A percentile compares a stretch with the other conserved stretches of the same genome.
phyloP scores from a whole-genome alignment of 2,329 filamentous ascomycete species.

The Apiospora koreana region DNA sequence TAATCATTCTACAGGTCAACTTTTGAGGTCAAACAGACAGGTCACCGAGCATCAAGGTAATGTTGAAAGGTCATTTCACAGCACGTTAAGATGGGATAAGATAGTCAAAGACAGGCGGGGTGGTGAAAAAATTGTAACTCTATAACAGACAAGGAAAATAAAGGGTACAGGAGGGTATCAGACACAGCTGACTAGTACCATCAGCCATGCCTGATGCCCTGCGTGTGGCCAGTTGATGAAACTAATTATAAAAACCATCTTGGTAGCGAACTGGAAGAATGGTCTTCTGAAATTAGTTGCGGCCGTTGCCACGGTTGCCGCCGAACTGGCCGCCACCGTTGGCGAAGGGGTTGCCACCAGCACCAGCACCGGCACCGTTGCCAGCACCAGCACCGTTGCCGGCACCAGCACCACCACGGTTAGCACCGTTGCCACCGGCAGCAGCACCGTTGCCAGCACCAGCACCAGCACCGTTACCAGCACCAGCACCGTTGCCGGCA shows the following conservation, averaged over 20 bases:
- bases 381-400: too few species aligned
- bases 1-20: too few species aligned
- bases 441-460: too few species aligned
- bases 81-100: too few species aligned
- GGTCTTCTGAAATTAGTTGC: neutral
- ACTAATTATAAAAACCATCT: neutral
- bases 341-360: neutral
- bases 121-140: neutral
- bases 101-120: too few species aligned
- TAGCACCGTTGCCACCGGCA: neutral
- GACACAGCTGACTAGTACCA: neutral
- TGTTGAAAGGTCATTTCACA: too few species aligned
- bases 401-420: neutral
- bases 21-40: too few species aligned
- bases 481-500: neutral
- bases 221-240: neutral
- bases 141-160: neutral
- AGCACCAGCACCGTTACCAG: neutral
- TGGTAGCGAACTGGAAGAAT: neutral
- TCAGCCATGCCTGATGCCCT: neutral
- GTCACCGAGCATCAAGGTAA: too few species aligned
- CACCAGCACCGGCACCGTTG: neutral
- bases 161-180: neutral
- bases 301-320: too few species aligned
- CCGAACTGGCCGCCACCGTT: too few species aligned